Evolutionary conservation across 345 rosid genomes (phyloP), one percentile per base, ranked within the genome.

Genomic region (Theobroma cacao): DNA sequence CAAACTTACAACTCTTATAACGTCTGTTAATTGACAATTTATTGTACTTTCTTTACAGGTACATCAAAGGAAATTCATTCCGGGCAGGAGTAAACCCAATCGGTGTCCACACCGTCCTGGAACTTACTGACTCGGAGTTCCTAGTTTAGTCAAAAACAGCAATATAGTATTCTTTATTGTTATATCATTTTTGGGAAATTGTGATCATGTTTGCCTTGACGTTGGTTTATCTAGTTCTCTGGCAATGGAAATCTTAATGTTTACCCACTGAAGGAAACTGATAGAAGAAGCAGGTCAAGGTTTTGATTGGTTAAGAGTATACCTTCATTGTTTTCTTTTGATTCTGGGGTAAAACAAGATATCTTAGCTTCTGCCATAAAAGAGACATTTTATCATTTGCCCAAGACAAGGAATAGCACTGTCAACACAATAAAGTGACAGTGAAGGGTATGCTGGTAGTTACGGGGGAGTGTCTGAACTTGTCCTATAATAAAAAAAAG

Each of bases 11-110:
- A 20, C 22, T 71, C 24, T 50, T 43, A 6, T 43, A 20, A 47
- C 28, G 17, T 58, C 28, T 55, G 2, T 15, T 62, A 75, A 24
- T 14, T 30, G 34, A 38, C 34, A 34, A 38, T 5, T 17, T 64
- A 56, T 75, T 72, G 2, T 31, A 22, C 65, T 71, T 76, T 31
- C 76, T 71, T 78, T 67, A 69, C 83, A 94, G 96, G 96, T 89
- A 89, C 84, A 80, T 91, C 24, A 93, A 93, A 84, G 96, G 98
- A 75, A 94, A 90, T 81, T 81, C 90, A 6, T 92, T 94, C 87
- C 80, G 82, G 85, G 80, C 83, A 33, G 91, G 89, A 18, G 90
- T 75, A 34, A 89, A 88, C 76, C 90, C 93, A 4, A 92, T 90
- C 22, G 97, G 98, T 17, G 30, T 82, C 55, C 93, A 92, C 77